A percentile compares a stretch with the other conserved stretches of the same genome.
Evolutionary conservation across 1,139 yeast species (phyloP).

Genomic region (Hyphopichia khmerensis): DNA sequence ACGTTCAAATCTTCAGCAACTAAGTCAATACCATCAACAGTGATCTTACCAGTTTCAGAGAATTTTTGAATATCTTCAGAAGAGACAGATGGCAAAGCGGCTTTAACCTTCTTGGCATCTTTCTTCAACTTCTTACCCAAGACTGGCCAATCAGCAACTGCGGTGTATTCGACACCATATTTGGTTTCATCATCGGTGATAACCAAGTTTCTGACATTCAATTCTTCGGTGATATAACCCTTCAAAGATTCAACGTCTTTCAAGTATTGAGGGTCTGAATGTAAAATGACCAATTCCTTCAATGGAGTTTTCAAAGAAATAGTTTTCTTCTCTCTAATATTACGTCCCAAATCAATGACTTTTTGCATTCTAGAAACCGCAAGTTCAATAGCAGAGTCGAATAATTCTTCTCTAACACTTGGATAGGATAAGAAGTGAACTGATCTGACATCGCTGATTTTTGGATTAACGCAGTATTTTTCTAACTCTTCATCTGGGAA

Average conservation of each 20-base stretch:
- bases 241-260: conserved; percentile 76
- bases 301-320: conserved; percentile 95
- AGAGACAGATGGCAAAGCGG: conserved; percentile 78
- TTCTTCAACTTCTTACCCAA: conserved; percentile 95
- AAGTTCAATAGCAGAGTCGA: conserved; percentile 73
- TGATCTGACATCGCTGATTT: conserved; percentile 62
- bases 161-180: conserved; percentile 88
- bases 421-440: conserved; percentile 95
- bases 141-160: conserved; percentile 98
- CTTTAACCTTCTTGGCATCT: conserved; percentile 92
- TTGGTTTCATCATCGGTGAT: conserved; percentile 89
- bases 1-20: conserved; percentile 88
- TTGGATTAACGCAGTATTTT: conserved; percentile 38
- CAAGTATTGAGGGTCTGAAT: conserved; percentile 72
- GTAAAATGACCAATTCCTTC: conserved; percentile 81
- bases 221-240: conserved; percentile 81
- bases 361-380: conserved; percentile 96
- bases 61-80: conserved; percentile 82
- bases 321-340: conserved; percentile 91
- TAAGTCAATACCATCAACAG: conserved; percentile 86
- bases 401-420: conserved; percentile 74
- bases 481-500: conserved; percentile 57
- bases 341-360: conserved; percentile 95
- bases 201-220: conserved; percentile 84
- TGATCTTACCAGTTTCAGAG: conserved; percentile 68